phyloP scores from a whole-genome alignment of 1,139 yeast species.

The Hanseniaspora uvarum region DNA sequence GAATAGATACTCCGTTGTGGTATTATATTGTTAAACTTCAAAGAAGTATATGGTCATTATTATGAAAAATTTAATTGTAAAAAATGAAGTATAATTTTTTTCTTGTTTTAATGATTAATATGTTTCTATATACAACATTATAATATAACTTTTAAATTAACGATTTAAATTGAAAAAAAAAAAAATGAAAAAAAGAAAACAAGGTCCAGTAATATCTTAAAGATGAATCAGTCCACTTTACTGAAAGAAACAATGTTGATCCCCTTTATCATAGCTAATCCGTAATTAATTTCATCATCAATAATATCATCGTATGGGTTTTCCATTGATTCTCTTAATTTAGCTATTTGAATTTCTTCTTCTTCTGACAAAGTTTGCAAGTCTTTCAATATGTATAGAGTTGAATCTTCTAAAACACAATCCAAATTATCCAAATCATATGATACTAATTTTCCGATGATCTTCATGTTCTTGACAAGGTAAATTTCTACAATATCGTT shows the following conservation, averaged over 20 bases:
- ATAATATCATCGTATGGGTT: constrained; percentile 47
- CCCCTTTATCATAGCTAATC: constrained; percentile 32
- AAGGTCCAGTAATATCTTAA: neutral
- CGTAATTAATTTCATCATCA: constrained; percentile 53
- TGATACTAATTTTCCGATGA: constrained; percentile 72
- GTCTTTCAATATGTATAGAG: constrained; percentile 58
- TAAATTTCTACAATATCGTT: constrained; percentile 68
- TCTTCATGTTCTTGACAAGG: constrained; percentile 77
- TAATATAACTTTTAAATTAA: too few relatives aligned
- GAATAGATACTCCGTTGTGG: too few relatives aligned
- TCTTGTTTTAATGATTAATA: too few relatives aligned
- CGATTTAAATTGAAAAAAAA: too few relatives aligned
- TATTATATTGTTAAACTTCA: too few relatives aligned
- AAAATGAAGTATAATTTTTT: too few relatives aligned
- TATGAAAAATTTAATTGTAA: too few relatives aligned
- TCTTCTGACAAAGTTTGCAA: constrained; percentile 39
- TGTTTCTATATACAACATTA: too few relatives aligned
- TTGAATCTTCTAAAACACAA: constrained; percentile 75
- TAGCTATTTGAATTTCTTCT: neutral
- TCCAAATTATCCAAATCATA: constrained; percentile 80
- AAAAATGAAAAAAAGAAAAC: neutral
- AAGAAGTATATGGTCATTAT: too few relatives aligned
- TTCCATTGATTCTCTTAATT: constrained; percentile 50
- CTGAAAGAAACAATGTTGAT: constrained; percentile 12
- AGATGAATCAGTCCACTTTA: neutral